Conservation (phyloP, 2,329 filamentous ascomycete genomes). For the Chaetomiaceae sp. region DNA sequence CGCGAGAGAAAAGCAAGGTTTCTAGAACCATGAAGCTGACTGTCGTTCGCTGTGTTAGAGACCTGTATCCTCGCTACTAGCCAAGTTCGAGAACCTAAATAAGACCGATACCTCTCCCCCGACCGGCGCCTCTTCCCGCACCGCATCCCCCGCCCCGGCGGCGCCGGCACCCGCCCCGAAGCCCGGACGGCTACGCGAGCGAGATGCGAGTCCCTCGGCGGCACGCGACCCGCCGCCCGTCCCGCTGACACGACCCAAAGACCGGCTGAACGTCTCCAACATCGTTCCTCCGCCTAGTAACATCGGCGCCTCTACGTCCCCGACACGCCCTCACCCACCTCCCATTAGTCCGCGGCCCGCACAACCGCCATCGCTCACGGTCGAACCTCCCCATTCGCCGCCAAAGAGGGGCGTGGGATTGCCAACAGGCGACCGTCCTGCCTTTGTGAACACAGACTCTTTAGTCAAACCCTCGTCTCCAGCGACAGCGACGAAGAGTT, state of each 20-base stretch:
- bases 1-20: not conserved
- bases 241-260: constrained; percentile 26
- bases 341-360: constrained; percentile 43
- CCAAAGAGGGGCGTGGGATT: constrained; percentile 44
- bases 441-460: constrained; percentile 47
- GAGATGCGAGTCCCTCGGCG: constrained; percentile 37
- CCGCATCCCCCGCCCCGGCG: constrained; percentile 33
- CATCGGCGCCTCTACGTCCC: constrained; percentile 28
- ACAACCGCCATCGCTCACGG: constrained; percentile 60
- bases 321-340: constrained; percentile 44
- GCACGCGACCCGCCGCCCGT: constrained; percentile 32
- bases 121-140: constrained; percentile 34
- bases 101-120: constrained; percentile 40
- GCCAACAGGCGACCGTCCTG: constrained; percentile 38
- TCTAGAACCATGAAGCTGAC: not conserved
- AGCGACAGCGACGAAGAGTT: constrained; percentile 41
- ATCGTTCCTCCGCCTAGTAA: constrained; percentile 38
- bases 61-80: constrained; percentile 75
- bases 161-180: constrained; percentile 30
- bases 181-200: constrained; percentile 41
- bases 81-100: constrained; percentile 75
- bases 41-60: constrained; percentile 48
- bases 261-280: constrained; percentile 36
- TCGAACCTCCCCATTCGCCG: constrained; percentile 68
- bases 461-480: constrained; percentile 39